phyloP scores from a whole-genome alignment of 805 yeast species.

The Candida krabiensis region DNA sequence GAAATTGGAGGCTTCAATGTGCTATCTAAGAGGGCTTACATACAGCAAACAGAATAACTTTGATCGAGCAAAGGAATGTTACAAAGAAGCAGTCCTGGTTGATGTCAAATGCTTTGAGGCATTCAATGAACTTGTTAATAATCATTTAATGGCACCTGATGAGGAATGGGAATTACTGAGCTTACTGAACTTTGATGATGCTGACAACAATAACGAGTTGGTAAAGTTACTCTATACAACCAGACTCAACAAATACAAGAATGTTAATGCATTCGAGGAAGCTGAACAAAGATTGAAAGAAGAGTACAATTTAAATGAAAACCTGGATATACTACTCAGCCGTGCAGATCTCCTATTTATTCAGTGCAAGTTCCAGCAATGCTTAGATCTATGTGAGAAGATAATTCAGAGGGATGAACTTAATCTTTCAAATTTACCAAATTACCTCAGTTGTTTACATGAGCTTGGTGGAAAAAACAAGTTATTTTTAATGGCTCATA shows the following conservation, averaged over 20 bases:
- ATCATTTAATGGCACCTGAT: constrained; percentile 72
- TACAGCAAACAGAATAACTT: constrained; percentile 81
- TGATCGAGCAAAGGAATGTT: constrained; percentile 83
- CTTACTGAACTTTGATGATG: constrained; percentile 63
- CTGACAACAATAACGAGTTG: constrained; percentile 79
- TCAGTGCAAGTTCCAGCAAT: constrained; percentile 77
- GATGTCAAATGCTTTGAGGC: constrained; percentile 95
- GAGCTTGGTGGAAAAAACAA: constrained; percentile 83
- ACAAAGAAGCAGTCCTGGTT: constrained; percentile 78
- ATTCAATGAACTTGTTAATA: constrained; percentile 70
- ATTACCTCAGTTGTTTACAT: constrained; percentile 77
- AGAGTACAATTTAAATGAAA: constrained; percentile 68
- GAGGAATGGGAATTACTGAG: constrained; percentile 85
- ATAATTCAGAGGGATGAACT: constrained; percentile 61
- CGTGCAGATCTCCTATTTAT: constrained; percentile 69
- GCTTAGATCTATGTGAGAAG: constrained; percentile 70
- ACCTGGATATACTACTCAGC: constrained; percentile 66
- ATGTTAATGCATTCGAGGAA: constrained; percentile 57
- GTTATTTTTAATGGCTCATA: constrained; percentile 78
- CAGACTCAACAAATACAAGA: constrained; percentile 69
- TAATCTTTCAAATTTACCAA: constrained; percentile 71
- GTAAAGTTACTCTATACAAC: constrained; percentile 76
- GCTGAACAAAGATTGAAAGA: constrained; percentile 66
- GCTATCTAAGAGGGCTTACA: constrained; percentile 80
- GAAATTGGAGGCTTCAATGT: constrained; percentile 82